Base-by-base conservation (phyloP, 1,139 yeast genomes). In the Geotrichum klebahnii region DNA sequence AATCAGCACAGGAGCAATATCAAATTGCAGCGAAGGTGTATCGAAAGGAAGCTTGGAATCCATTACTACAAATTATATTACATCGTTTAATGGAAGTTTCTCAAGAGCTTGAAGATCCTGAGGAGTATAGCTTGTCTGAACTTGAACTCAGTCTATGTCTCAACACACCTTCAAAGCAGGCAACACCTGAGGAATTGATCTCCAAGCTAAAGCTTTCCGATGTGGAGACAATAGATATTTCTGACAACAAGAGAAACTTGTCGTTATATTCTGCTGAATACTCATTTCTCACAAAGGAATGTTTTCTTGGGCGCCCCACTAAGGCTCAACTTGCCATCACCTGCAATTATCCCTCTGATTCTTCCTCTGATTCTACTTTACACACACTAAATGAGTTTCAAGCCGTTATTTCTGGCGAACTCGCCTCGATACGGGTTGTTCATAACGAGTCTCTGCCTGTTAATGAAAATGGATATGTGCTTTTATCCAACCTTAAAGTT, bases 1-100 rank as follows among this genome's bases (percentile, higher is more conserved):
- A 69, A 2, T 67, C 67, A 54, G 79, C 85, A 1, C 51, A 59
- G 19, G 53, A 55, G 26, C 52, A 61, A 41, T 63, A 56, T 51
- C 57, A 59, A 39, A 45, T 53, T 6, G 63, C 68, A 0, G 60
- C 57, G 9, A 52, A 48, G 3, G 51, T 53, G 2, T 65, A 64
- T 42, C 50, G 65, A 28, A 43, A 48, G 16, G 69, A 66, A 32
- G 53, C 53, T 9, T 66, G 67, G 67, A 29, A 35, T 5, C 33
- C 51, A 1, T 36, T 65, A 3, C 52, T 62, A 24, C 50, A 44
- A 0, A 46, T 52, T 3, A 50, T 60, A 10, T 45, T 64, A 32
- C 44, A 54, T 26, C 48, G 57, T 19, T 53, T 60, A 2, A 14
- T 55, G 4, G 55, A 56, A 19, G 55, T 61, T 39, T 47, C 59